Conservation (phyloP, 495 filamentous ascomycete species). For the Penicillium subrubescens region DNA sequence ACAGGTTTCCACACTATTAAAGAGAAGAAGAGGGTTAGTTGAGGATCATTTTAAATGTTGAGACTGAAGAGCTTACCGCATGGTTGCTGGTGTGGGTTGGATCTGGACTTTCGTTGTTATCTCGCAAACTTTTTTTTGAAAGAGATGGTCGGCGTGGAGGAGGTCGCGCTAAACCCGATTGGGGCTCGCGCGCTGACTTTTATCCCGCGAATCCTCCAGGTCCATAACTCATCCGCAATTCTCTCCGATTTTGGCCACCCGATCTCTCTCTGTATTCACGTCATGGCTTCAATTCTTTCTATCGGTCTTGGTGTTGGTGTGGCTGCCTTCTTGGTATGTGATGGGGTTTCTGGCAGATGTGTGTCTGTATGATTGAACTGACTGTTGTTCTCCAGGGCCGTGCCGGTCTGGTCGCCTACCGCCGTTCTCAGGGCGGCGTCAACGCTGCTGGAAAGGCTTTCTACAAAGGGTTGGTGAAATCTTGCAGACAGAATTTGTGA, state of each 20-base stretch:
- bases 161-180: constrained; percentile 32
- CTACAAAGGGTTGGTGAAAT: constrained; percentile 73
- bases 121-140: constrained; percentile 36
- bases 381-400: constrained; percentile 64
- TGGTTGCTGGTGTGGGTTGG: constrained; percentile 32
- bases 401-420: constrained; percentile 85
- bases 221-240: neutral
- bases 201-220: constrained; percentile 21
- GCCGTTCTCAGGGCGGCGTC: constrained; percentile 75
- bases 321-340: constrained; percentile 73
- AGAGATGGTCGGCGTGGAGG: constrained; percentile 36
- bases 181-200: constrained; percentile 34
- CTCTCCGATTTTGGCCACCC: constrained; percentile 6
- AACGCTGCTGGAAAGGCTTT: constrained; percentile 83
- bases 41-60: neutral
- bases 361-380: constrained; percentile 10
- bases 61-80: constrained; percentile 31
- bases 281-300: constrained; percentile 74
- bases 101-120: constrained; percentile 22
- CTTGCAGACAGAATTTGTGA: neutral
- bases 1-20: constrained; percentile 76
- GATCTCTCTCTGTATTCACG: constrained; percentile 15
- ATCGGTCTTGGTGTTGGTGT: constrained; percentile 79
- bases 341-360: neutral
- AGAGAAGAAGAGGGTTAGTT: neutral